These are phyloP conservation scores for Phytopythium sindhum DNA, from an alignment of 352 stramenopile species.

Conservation along the genomic window DNA sequence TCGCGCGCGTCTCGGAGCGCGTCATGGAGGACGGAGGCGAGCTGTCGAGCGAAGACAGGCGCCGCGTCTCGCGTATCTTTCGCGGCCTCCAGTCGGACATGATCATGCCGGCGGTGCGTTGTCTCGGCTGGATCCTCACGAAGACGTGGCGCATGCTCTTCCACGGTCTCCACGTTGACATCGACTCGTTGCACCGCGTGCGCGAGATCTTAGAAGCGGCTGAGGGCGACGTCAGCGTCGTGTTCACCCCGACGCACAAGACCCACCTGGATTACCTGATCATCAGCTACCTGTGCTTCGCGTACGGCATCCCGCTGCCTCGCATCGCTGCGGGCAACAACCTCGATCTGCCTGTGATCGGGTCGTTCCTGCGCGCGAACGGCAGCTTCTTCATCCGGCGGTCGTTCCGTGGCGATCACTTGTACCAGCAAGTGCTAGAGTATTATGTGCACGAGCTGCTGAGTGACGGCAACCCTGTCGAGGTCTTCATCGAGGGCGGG, in stretches of 20 bases:
- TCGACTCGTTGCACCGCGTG: constrained; percentile 57
- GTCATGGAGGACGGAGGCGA: constrained; percentile 4
- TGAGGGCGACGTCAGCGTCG: constrained; percentile 58
- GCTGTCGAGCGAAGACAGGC: constrained; percentile 20
- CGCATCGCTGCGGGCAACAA: constrained; percentile 88
- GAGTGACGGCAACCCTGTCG: constrained; percentile 73
- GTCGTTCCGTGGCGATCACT: constrained; percentile 59
- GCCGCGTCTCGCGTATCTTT: constrained; percentile 57
- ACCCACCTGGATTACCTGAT: constrained; percentile 90
- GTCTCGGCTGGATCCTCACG: constrained; percentile 71
- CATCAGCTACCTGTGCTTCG: constrained; percentile 88
- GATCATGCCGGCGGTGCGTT: constrained; percentile 67
- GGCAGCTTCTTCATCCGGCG: constrained; percentile 90
- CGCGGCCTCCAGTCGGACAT: constrained; percentile 68
- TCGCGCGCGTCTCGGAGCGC: constrained; percentile 27
- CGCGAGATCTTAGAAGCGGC: constrained; percentile 44
- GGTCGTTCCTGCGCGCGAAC: constrained; percentile 76
- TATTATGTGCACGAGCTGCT: constrained; percentile 84
- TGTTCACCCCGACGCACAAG: constrained; percentile 88
- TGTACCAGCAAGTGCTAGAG: constrained; percentile 86
- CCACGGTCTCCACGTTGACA: constrained; percentile 63
- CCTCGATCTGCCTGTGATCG: constrained; percentile 78
- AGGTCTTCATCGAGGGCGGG: constrained; percentile 89
- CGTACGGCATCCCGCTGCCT: constrained; percentile 81
- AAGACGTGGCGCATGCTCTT: constrained; percentile 82